These are phyloP conservation scores for Pleurotus eryngii DNA, from an alignment of 768 basidiomycete genomes.

Conservation along the genomic window DNA sequence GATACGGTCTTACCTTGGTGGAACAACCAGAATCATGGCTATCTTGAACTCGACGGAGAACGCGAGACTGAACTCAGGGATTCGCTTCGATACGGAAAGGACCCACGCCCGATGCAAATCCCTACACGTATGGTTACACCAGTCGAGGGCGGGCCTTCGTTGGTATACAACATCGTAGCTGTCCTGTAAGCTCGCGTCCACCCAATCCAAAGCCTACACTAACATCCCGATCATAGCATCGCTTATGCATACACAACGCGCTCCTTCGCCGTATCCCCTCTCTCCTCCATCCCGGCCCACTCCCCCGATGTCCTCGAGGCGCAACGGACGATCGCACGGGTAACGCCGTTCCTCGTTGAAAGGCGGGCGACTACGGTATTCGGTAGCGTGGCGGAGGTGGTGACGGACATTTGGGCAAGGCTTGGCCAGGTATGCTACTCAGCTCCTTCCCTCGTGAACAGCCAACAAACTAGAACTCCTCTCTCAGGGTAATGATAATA, in stretches of 20 bases:
- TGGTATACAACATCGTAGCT: constrained; percentile 69
- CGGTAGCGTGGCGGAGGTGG: constrained; percentile 43
- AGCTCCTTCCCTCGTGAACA: neutral
- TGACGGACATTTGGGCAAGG: constrained; percentile 67
- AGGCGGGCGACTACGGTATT: constrained; percentile 55
- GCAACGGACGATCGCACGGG: constrained; percentile 41
- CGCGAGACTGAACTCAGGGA: neutral
- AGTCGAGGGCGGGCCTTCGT: constrained; percentile 31
- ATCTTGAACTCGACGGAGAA: constrained; percentile 10
- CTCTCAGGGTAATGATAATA: constrained; percentile 31
- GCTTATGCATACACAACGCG: constrained; percentile 69
- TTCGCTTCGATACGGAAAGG: constrained; percentile 24
- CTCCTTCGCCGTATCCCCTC: constrained; percentile 54
- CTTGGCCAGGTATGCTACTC: constrained; percentile 45
- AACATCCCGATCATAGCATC: constrained; percentile 38
- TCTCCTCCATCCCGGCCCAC: constrained; percentile 39
- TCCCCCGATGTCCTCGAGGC: constrained; percentile 46
- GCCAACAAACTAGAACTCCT: constrained; percentile 5
- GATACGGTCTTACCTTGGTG: constrained; percentile 72
- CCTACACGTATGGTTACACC: constrained; percentile 43
- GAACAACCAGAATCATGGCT: constrained; percentile 32
- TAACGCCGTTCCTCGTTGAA: constrained; percentile 65
- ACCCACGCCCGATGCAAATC: constrained; percentile 43
- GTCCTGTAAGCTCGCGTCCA: constrained; percentile 49
- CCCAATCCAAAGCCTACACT: neutral